phyloP scores from a whole-genome alignment of 169 alveolate species.

The Perkinsus olseni region DNA sequence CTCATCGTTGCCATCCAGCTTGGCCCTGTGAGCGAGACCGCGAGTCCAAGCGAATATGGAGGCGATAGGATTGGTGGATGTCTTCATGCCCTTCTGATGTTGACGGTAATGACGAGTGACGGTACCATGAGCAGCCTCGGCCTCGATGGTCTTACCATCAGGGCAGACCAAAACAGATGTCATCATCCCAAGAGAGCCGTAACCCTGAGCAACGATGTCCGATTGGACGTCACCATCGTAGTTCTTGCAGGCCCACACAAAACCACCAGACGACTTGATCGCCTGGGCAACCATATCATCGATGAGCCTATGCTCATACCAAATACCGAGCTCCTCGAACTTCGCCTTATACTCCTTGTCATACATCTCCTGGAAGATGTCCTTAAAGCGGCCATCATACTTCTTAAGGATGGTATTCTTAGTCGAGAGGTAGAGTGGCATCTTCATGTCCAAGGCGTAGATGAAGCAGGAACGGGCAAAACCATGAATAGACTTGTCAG shows the following conservation, averaged over 20 bases:
- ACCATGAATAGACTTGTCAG: constrained; percentile 73
- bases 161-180: constrained; percentile 85
- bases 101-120: constrained; percentile 87
- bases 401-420: constrained; percentile 82
- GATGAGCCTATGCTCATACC: constrained; percentile 85
- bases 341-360: constrained; percentile 61
- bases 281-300: constrained; percentile 95
- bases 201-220: constrained; percentile 88
- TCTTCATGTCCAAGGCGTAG: constrained; percentile 67
- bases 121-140: constrained; percentile 96
- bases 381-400: constrained; percentile 90
- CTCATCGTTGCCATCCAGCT: constrained; percentile 69
- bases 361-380: constrained; percentile 76
- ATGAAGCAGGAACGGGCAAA: constrained; percentile 84
- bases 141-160: constrained; percentile 75
- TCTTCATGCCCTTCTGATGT: constrained; percentile 64
- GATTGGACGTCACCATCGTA: constrained; percentile 94
- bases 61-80: constrained; percentile 91
- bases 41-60: constrained; percentile 91
- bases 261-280: constrained; percentile 86
- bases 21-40: constrained; percentile 71
- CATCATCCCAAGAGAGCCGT: constrained; percentile 90
- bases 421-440: constrained; percentile 83
- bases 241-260: constrained; percentile 96
- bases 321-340: constrained; percentile 69